A percentile compares a stretch with the other conserved stretches of the same genome.
Conservation (phyloP, 441 rosid genomes). For the Melastoma candidum region DNA sequence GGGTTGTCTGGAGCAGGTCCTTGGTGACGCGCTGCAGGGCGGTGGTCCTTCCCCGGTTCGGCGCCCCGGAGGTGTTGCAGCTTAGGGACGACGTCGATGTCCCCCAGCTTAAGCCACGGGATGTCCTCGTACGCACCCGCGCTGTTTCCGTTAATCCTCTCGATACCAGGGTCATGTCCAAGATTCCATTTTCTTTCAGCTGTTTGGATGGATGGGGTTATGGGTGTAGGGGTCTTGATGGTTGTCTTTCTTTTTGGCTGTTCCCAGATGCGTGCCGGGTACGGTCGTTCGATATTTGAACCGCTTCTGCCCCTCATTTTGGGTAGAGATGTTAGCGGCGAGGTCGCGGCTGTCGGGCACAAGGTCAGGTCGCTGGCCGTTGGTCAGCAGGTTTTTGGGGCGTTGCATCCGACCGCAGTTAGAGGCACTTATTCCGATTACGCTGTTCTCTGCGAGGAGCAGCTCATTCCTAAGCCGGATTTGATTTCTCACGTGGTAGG, state of each 20-base stretch:
- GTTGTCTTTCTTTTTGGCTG: conserved; percentile 3
- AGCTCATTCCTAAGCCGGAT: conserved; percentile 62
- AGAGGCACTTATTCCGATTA: conserved; percentile 90
- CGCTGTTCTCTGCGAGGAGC: conserved; percentile 74
- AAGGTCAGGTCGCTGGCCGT: conserved; percentile 51
- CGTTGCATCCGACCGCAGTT: conserved; percentile 90
- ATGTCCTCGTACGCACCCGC: conserved; percentile 75
- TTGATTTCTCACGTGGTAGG: conserved; percentile 70
- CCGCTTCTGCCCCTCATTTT: conserved; percentile 82
- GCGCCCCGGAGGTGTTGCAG: conserved; percentile 84
- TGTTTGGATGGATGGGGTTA: background rate
- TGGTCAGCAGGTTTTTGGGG: conserved; percentile 93
- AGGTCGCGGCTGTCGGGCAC: conserved; percentile 72
- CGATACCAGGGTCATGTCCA: conserved; percentile 65
- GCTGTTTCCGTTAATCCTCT: conserved; percentile 95
- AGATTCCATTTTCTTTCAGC: background rate
- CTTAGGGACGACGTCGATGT: conserved; percentile 62
- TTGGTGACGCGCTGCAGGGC: conserved; percentile 65
- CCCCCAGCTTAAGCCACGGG: conserved; percentile 64
- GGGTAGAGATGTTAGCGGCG: conserved; percentile 93
- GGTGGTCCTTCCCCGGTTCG: conserved; percentile 78
- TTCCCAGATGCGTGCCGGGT: conserved; percentile 83
- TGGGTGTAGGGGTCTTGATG: background rate
- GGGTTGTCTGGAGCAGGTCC: conserved; percentile 23
- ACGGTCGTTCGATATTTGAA: conserved; percentile 84